A percentile compares a stretch with the other conserved stretches of the same genome.
These are phyloP conservation scores for Trichoderma guizhouense DNA, from an alignment of 2,329 filamentous ascomycete genomes.

Conservation along the genomic window DNA sequence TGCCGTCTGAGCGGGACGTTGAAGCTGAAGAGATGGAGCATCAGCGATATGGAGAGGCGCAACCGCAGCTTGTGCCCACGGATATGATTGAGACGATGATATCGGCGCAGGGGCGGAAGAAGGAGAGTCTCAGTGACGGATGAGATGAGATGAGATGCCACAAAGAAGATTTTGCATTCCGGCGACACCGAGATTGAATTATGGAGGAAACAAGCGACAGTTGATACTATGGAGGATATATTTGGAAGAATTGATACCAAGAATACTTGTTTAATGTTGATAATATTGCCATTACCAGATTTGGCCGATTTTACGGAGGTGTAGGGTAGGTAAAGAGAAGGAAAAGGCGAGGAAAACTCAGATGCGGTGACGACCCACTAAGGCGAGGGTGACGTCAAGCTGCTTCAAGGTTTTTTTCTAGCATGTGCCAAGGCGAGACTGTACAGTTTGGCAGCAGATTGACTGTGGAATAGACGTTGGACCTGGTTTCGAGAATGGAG, in stretches of 20 bases:
- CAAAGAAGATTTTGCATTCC: background rate
- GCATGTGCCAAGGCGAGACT: background rate
- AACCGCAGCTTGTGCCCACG: constrained; percentile 22
- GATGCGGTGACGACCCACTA: background rate
- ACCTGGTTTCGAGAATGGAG: no score
- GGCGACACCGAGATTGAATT: background rate
- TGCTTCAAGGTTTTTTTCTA: background rate
- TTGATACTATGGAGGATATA: background rate
- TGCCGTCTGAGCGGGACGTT: background rate
- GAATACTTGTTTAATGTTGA: background rate
- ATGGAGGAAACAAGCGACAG: background rate
- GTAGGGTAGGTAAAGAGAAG: background rate
- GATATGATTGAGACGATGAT: constrained; percentile 21
- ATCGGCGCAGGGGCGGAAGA: background rate
- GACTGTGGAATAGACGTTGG: background rate
- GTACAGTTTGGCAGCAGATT: background rate
- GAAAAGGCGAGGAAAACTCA: background rate
- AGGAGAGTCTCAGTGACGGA: background rate
- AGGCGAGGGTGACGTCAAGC: constrained; percentile 18
- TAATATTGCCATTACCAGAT: background rate
- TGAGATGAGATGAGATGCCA: background rate
- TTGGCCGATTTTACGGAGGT: no score
- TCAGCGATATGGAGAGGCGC: constrained; percentile 21
- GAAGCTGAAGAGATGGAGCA: constrained; percentile 10
- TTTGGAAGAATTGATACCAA: background rate